Evolutionary conservation across 306 rosid species (phyloP).

Genomic region (Acacia melanoxylon): DNA sequence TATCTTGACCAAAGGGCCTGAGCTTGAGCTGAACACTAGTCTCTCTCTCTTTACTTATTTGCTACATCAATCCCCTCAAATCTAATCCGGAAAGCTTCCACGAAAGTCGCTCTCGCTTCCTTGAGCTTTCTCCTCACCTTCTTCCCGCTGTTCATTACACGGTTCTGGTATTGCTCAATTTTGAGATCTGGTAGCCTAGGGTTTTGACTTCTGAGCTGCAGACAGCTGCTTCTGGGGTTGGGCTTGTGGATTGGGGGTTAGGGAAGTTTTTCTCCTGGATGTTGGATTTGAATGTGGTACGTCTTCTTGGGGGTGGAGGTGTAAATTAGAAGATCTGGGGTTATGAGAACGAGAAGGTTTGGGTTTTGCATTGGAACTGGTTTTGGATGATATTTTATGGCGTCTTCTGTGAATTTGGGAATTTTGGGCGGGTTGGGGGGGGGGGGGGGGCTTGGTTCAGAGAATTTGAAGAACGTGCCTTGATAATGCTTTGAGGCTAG

Average conservation of each 20-base stretch:
- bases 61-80: constrained; percentile 23
- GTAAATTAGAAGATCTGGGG: constrained; percentile 47
- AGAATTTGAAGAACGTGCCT: constrained; percentile 10
- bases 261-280: neutral
- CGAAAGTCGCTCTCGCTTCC: constrained; percentile 33
- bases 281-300: constrained; percentile 30
- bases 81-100: neutral
- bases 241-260: constrained; percentile 26
- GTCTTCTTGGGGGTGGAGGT: constrained; percentile 16
- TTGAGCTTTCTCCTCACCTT: constrained; percentile 21
- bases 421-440: constrained; percentile 36
- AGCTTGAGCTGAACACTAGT: neutral
- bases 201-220: constrained; percentile 29
- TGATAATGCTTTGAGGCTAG: constrained; percentile 12
- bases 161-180: constrained; percentile 11
- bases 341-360: constrained; percentile 51
- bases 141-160: neutral
- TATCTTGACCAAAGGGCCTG: neutral
- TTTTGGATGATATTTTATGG: constrained; percentile 52
- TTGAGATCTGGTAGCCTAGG: constrained; percentile 57
- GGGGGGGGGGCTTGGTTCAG: constrained; percentile 36
- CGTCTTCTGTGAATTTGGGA: constrained; percentile 30
- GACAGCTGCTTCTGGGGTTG: constrained; percentile 11
- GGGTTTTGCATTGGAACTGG: constrained; percentile 60
- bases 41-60: constrained; percentile 19